These are phyloP conservation scores for Syzygium aqueum DNA, from an alignment of 345 rosid species.

Conservation along the genomic window DNA sequence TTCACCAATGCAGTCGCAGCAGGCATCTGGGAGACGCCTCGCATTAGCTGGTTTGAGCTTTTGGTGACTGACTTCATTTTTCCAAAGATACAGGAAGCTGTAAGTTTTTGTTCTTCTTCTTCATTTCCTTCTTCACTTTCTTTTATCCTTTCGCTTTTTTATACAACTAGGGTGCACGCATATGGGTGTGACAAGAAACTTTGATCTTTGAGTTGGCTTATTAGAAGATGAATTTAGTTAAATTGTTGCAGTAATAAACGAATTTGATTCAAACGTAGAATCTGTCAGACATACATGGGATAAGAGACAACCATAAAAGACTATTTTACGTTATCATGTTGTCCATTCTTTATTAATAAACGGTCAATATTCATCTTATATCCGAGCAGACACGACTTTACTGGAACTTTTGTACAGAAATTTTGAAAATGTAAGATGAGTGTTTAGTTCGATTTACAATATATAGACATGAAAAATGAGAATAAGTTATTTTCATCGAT, in stretches of 20 bases:
- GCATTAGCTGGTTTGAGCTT: conserved; percentile 3
- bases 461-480: no score
- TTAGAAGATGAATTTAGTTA: not conserved
- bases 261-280: not conserved
- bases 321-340: not conserved
- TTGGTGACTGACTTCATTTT: conserved; percentile 1
- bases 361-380: not conserved
- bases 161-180: not conserved
- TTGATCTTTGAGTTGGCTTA: not conserved
- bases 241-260: not conserved
- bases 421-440: not conserved
- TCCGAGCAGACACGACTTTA: not conserved
- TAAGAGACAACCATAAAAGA: not conserved
- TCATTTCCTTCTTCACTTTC: not conserved
- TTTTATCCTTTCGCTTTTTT: not conserved
- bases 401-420: not conserved
- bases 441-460: no score
- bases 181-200: not conserved
- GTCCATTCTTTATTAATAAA: not conserved
- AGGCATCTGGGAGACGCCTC: conserved; percentile 3
- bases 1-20: conserved; percentile 1
- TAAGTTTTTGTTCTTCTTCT: not conserved
- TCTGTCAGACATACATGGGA: not conserved
- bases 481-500: no score
- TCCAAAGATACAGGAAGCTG: not conserved